Evolutionary conservation across 2,329 filamentous ascomycete species (phyloP).

Genomic region (Aspergillus amoenus): DNA sequence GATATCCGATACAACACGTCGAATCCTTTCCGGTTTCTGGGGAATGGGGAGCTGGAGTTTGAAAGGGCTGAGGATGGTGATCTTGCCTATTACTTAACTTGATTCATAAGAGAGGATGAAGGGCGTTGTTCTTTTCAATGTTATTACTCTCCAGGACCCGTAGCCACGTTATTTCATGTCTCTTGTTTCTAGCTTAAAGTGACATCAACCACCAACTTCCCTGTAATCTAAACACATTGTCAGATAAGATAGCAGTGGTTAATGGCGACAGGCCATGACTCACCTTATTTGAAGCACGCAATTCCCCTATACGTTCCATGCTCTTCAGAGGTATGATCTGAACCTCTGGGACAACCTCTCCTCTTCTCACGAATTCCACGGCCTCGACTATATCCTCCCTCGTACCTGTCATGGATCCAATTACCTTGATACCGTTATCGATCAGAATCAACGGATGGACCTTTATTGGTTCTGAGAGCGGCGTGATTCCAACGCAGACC

Average conservation of each 20-base stretch:
- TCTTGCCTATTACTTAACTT: slow-evolving; percentile 11
- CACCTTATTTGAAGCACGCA: no score
- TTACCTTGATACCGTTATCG: neutral
- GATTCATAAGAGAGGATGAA: no score
- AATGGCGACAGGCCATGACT: no score
- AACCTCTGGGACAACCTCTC: neutral
- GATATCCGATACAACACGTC: slow-evolving; percentile 17
- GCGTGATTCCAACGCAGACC: neutral
- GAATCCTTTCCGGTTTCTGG: slow-evolving; percentile 16
- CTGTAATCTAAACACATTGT: no score
- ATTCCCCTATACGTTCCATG: no score
- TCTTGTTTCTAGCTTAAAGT: no score
- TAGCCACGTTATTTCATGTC: no score
- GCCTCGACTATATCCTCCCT: neutral
- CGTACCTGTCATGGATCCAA: neutral
- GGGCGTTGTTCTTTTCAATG: no score
- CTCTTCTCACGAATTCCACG: neutral
- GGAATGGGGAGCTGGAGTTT: slow-evolving; percentile 14
- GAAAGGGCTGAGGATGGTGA: slow-evolving; percentile 10
- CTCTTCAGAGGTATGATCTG: neutral
- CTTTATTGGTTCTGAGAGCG: neutral
- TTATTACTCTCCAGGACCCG: no score
- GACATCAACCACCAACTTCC: no score
- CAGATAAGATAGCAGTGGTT: no score
- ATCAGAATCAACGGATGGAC: neutral